Evolutionary conservation across 2,329 filamentous ascomycete species (phyloP).

Genomic region (Fusarium torreyae): DNA sequence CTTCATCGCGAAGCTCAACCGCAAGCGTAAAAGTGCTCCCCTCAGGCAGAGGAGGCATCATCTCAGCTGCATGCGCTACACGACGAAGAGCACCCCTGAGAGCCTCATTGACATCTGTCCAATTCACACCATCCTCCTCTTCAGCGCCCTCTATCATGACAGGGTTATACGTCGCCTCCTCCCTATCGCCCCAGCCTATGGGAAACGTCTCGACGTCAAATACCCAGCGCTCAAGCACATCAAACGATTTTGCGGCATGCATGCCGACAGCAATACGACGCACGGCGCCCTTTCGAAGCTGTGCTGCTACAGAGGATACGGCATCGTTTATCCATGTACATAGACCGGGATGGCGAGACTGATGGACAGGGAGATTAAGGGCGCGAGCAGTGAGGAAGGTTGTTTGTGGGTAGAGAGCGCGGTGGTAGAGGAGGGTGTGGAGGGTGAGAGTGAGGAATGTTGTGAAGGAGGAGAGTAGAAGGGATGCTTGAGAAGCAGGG

Average conservation of each 20-base stretch:
- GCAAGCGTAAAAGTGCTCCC: constrained; percentile 83
- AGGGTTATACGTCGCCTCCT: constrained; percentile 48
- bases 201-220: constrained; percentile 71
- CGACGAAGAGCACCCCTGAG: constrained; percentile 77
- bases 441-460: constrained; percentile 86
- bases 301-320: constrained; percentile 77
- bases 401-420: constrained; percentile 80
- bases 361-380: constrained; percentile 87
- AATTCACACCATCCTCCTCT: constrained; percentile 59
- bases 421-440: constrained; percentile 89
- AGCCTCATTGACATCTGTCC: constrained; percentile 78
- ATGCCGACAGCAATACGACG: constrained; percentile 65
- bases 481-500: constrained; percentile 54
- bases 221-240: constrained; percentile 73
- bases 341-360: constrained; percentile 87
- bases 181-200: constrained; percentile 43
- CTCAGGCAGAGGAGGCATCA: constrained; percentile 70
- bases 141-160: constrained; percentile 33
- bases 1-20: constrained; percentile 77
- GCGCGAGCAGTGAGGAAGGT: constrained; percentile 86
- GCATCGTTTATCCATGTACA: constrained; percentile 90
- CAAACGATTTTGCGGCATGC: constrained; percentile 57
- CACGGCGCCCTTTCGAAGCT: constrained; percentile 73
- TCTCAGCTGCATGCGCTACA: constrained; percentile 72
- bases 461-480: constrained; percentile 78